Percentiles rank a stretch among this genome's conserved stretches.
phyloP scores from a whole-genome alignment of 2,329 filamentous ascomycete species.

The Teratosphaeria viscida region DNA sequence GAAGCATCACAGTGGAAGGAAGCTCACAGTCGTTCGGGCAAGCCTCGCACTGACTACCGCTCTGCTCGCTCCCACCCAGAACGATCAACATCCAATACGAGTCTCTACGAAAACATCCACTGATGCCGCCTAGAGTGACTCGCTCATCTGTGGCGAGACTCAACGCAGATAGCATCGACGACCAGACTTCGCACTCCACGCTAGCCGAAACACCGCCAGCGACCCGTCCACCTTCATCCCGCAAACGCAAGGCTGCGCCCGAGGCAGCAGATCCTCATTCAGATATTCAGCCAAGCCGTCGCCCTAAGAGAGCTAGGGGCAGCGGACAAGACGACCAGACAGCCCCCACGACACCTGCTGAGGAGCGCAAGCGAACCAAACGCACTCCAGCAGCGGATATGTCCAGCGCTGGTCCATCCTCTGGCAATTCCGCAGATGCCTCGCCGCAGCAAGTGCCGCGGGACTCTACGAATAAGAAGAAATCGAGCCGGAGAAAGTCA shows the following conservation, averaged over 20 bases:
- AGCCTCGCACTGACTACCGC: not conserved
- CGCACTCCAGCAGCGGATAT: slow-evolving; percentile 43
- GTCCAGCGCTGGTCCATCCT: slow-evolving; percentile 59
- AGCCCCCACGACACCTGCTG: slow-evolving; percentile 28
- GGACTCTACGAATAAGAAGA: slow-evolving; percentile 61
- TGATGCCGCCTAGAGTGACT: slow-evolving; percentile 96
- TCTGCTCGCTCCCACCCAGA: not conserved
- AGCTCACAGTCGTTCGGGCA: not conserved
- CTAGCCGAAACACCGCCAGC: slow-evolving; percentile 36
- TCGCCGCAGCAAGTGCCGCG: slow-evolving; percentile 46
- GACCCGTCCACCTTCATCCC: slow-evolving; percentile 36
- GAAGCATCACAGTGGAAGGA: not conserved
- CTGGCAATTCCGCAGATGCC: slow-evolving; percentile 54
- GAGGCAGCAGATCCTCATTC: slow-evolving; percentile 36
- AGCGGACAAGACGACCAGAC: slow-evolving; percentile 28
- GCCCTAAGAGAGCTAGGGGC: slow-evolving; percentile 51
- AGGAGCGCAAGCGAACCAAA: slow-evolving; percentile 47
- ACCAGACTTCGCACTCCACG: slow-evolving; percentile 24
- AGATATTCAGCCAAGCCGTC: slow-evolving; percentile 32
- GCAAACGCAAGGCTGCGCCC: slow-evolving; percentile 64
- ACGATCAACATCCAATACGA: not conserved
- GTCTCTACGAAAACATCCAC: slow-evolving; percentile 22
- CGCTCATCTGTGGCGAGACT: slow-evolving; percentile 47
- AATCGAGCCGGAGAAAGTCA: slow-evolving; percentile 62
- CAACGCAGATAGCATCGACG: slow-evolving; percentile 23